A percentile compares a stretch with the other conserved stretches of the same genome.
Conservation (phyloP, 169 alveolate species). For the Eimeria praecox region DNA sequence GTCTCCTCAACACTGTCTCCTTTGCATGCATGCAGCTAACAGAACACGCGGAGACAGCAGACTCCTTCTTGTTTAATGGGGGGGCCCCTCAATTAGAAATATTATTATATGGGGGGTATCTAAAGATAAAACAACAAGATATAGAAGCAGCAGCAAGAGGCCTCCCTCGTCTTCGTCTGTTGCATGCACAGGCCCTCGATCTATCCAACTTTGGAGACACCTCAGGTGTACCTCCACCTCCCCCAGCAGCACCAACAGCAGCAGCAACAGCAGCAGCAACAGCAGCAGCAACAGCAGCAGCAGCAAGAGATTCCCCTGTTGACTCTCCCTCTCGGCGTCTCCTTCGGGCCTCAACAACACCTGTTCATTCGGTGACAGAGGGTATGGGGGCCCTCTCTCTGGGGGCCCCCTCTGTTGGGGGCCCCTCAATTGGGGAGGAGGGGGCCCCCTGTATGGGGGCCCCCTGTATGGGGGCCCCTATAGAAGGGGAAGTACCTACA, state of each 20-base stretch:
- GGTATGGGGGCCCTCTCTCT: not conserved
- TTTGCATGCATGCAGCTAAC: not conserved
- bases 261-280: not conserved
- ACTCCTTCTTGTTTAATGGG: not conserved
- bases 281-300: not conserved
- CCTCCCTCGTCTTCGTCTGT: not conserved
- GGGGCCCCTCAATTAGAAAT: not conserved
- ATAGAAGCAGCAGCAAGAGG: not conserved
- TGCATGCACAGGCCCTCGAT: slow-evolving; percentile 20
- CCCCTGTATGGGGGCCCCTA: too few relatives aligned
- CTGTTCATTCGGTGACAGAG: too few relatives aligned
- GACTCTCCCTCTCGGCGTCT: too few relatives aligned
- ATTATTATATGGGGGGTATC: not conserved
- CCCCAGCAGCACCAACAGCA: not conserved
- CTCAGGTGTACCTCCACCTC: not conserved
- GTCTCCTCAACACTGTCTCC: too few relatives aligned
- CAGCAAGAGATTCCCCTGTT: too few relatives aligned
- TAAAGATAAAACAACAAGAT: not conserved
- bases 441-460: not conserved
- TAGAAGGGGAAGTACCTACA: not conserved
- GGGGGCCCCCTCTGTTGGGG: not conserved
- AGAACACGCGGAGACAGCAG: slow-evolving; percentile 6
- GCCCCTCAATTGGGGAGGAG: too few relatives aligned
- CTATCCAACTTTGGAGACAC: not conserved
- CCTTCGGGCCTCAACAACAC: too few relatives aligned